Evolutionary conservation across 768 basidiomycete species (phyloP), one percentile per base, ranked within the genome.

Genomic region (Amanita pallidorosea): DNA sequence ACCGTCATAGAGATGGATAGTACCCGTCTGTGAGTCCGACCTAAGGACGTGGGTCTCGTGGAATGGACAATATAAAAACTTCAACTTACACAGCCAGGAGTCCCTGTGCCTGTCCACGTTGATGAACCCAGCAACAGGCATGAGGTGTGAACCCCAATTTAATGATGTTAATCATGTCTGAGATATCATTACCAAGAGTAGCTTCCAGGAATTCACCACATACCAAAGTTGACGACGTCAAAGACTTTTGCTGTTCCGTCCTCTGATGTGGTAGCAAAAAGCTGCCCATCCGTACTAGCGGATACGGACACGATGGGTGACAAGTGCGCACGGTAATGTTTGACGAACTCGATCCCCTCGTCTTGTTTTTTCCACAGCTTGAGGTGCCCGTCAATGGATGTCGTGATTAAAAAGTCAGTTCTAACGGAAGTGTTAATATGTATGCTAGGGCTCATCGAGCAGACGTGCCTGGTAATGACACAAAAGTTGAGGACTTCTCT

Each of bases 301-400:
- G 86, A 87, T 4, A 97, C 84, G 7, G 78, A 81, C 3, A 81
- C 71, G 22, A 98, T 77, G 7, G 89, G 80, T 22, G 77, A 75
- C 18, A 94, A 72, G 59, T 96, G 94, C 1, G 96, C 92, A 42
- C 96, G 84, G 65, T 95, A 99, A 57, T 94, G 90, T 68, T 99
- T 99, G 53, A 98, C 95, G 59, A 97, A 98, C 68, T 98, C 96
- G 60, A 99, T 92, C 4, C 94, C 95, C 5, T 73, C 64, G 18
- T 93, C 88, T 69, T 96, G 93, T 67, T 99, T 99, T 73, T 96
- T 98, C 96, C 96, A 99, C n/a, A 99, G 67, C 65, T 99, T 99
- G 55, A 98, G 66, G 65, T 93, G 87, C 2, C 96, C 96, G 62
- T 98, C 96, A 8, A 92, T 67, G 2, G 95, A 97, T 1, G 95